A percentile compares a stretch with the other conserved stretches of the same genome.
Evolutionary conservation across 768 basidiomycete species (phyloP).

Genomic region (Suillus weaverae): DNA sequence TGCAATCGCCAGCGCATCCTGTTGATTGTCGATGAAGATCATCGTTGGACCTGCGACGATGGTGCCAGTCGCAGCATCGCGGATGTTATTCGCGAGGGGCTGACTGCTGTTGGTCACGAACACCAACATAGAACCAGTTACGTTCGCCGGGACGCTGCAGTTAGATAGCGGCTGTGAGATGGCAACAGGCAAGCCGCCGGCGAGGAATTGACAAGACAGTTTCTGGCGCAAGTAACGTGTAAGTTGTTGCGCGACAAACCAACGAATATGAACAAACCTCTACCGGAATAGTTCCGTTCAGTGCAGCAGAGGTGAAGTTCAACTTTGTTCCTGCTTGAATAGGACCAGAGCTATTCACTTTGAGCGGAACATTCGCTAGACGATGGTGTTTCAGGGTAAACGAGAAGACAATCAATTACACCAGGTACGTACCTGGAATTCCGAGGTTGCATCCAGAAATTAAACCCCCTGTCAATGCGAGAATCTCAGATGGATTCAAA

Average conservation of each 20-base stretch:
- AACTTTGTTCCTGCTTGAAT: constrained; percentile 59
- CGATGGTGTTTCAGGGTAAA: background rate
- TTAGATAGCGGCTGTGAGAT: constrained; percentile 56
- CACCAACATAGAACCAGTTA: constrained; percentile 76
- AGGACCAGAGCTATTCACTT: constrained; percentile 63
- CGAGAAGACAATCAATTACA: background rate
- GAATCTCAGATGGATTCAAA: constrained; percentile 66
- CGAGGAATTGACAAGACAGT: constrained; percentile 74
- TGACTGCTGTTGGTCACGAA: constrained; percentile 65
- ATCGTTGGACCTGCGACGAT: constrained; percentile 69
- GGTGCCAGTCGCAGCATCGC: constrained; percentile 24
- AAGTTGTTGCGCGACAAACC: background rate
- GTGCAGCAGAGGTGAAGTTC: constrained; percentile 56
- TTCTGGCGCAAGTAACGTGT: constrained; percentile 35
- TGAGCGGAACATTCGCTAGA: constrained; percentile 58
- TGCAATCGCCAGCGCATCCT: constrained; percentile 51
- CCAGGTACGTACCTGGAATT: constrained; percentile 44
- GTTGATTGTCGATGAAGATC: constrained; percentile 61
- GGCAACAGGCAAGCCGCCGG: constrained; percentile 57
- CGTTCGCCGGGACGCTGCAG: constrained; percentile 63
- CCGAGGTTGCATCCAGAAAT: constrained; percentile 68
- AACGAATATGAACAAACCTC: constrained; percentile 34
- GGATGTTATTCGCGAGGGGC: constrained; percentile 61
- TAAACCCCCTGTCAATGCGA: constrained; percentile 68
- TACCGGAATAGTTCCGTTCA: constrained; percentile 48